Conservation (phyloP, 371 early-diverging fungal species). For the Rhizomucor pusillus region DNA sequence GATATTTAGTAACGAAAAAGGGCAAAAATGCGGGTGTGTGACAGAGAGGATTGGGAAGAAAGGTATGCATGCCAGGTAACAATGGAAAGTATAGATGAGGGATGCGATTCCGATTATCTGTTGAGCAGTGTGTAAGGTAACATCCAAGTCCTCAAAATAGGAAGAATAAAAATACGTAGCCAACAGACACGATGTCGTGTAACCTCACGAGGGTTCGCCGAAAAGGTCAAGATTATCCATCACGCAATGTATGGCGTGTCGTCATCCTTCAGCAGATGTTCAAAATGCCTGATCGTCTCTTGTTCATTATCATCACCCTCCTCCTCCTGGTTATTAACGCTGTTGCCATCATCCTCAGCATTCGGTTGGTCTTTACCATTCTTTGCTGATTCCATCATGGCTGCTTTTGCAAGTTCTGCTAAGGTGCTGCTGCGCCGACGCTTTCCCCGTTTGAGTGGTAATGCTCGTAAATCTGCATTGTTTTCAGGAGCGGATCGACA, state of each 20-base stretch:
- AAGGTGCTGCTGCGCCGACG: constrained; percentile 12
- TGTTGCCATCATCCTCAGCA: constrained; percentile 5
- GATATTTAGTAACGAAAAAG: no score
- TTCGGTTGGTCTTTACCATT: constrained; percentile 3
- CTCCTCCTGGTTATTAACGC: neutral
- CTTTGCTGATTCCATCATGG: neutral
- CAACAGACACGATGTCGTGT: no score
- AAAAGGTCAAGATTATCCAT: constrained; percentile 1
- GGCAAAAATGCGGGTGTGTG: constrained; percentile 9
- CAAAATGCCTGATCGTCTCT: constrained; percentile 39
- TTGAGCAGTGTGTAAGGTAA: no score
- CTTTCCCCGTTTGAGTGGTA: constrained; percentile 9
- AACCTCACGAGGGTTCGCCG: neutral
- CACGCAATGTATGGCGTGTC: constrained; percentile 50
- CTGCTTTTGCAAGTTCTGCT: constrained; percentile 2
- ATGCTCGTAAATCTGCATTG: neutral
- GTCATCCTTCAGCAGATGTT: constrained; percentile 32
- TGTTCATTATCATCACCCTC: constrained; percentile 25
- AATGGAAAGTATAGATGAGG: neutral
- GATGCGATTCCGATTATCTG: no score
- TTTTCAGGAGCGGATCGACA: constrained; percentile 1
- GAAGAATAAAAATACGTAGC: no score
- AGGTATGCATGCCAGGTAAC: neutral
- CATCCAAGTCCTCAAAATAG: no score
- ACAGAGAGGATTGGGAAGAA: neutral